phyloP scores from a whole-genome alignment of 2,329 filamentous ascomycete species.

The Ophiostoma piceae region DNA sequence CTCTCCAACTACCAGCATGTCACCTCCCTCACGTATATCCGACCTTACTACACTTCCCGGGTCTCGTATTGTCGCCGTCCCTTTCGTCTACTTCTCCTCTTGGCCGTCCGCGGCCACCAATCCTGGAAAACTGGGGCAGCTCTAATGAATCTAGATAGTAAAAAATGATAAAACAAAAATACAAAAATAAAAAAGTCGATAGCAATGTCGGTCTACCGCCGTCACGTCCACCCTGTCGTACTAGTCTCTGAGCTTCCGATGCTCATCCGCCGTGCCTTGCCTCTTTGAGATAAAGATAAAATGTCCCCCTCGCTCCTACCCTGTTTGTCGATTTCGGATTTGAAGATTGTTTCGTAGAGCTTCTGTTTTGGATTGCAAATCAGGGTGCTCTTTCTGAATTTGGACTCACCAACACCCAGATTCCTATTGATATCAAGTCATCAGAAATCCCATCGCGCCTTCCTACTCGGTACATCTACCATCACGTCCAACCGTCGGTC shows the following conservation, averaged over 20 bases:
- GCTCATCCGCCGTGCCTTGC: slow-evolving; percentile 3
- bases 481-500: neutral
- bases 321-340: neutral
- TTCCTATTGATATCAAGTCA: neutral
- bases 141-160: neutral
- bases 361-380: neutral
- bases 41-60: neutral
- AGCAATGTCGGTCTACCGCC: neutral
- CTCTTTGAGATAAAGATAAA: neutral
- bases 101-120: neutral
- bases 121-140: slow-evolving; percentile 1
- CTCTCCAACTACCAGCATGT: no score
- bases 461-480: neutral
- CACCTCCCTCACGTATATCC: neutral
- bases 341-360: neutral
- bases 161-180: neutral
- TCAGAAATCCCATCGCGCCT: neutral
- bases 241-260: slow-evolving; percentile 4
- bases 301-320: neutral
- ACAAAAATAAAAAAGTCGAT: neutral
- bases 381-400: neutral
- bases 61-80: neutral
- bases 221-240: neutral
- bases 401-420: neutral
- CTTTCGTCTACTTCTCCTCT: slow-evolving; percentile 7